A percentile compares a stretch with the other conserved stretches of the same genome.
phyloP scores from a whole-genome alignment of 1,139 yeast species.

The Magnusiomyces ingens region DNA sequence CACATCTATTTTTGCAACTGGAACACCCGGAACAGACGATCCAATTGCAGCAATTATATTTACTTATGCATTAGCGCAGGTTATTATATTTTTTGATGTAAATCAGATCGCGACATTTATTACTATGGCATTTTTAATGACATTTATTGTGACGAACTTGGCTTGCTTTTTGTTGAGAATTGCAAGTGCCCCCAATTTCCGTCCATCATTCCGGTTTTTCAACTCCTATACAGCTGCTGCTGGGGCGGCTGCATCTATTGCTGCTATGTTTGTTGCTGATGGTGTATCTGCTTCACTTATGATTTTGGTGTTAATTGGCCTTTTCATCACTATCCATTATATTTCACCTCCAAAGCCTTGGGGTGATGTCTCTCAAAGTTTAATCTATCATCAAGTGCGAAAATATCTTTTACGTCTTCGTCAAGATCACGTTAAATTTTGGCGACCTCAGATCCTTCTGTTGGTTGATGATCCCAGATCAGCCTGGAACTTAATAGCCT shows the following conservation, averaged over 20 bases:
- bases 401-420: conserved; percentile 75
- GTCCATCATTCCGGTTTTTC: conserved; percentile 90
- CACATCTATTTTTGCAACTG: conserved; percentile 49
- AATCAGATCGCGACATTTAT: conserved; percentile 92
- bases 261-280: conserved; percentile 93
- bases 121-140: conserved; percentile 95
- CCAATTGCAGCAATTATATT: conserved; percentile 59
- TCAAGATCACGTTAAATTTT: conserved; percentile 89
- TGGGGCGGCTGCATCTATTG: conserved; percentile 62
- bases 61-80: conserved; percentile 78
- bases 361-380: conserved; percentile 94
- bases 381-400: conserved; percentile 92
- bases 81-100: conserved; percentile 79
- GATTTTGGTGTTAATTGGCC: conserved; percentile 53
- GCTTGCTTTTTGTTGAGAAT: conserved; percentile 84
- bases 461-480: conserved; percentile 87
- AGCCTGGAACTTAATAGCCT: conserved; percentile 85
- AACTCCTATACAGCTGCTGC: conserved; percentile 70
- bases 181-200: conserved; percentile 92
- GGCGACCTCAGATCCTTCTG: conserved; percentile 91
- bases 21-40: conserved; percentile 38
- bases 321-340: conserved; percentile 77
- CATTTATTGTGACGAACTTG: conserved; percentile 84
- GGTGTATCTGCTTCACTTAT: conserved; percentile 79
- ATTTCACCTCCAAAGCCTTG: conserved; percentile 90